phyloP scores from a whole-genome alignment of 2,329 filamentous ascomycete genomes.

The Penicillium sp. region DNA sequence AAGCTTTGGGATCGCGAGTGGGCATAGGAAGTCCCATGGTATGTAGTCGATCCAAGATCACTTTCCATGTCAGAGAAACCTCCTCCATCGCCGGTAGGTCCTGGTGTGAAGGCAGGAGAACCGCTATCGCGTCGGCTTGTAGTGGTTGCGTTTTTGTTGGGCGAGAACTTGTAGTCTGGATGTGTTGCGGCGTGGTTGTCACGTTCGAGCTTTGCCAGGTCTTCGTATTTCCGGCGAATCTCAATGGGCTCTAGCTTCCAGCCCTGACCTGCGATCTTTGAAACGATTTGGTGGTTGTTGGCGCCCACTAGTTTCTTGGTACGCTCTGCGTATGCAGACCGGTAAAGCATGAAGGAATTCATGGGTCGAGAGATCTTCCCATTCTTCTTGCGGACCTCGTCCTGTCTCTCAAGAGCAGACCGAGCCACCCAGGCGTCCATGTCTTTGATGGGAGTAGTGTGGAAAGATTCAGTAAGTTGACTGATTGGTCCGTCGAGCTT shows the following conservation, averaged over 20 bases:
- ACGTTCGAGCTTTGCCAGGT: conserved; percentile 76
- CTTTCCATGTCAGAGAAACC: conserved; percentile 40
- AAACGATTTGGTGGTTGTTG: conserved; percentile 93
- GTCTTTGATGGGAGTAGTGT: conserved; percentile 65
- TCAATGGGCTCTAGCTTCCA: conserved; percentile 79
- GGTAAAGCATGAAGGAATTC: conserved; percentile 98
- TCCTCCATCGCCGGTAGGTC: conserved; percentile 6
- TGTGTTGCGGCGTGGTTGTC: conserved; percentile 82
- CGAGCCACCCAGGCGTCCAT: conserved; percentile 80
- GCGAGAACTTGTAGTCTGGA: conserved; percentile 91
- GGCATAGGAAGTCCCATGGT: conserved; percentile 16
- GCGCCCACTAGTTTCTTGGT: conserved; percentile 78
- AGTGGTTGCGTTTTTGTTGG: conserved; percentile 64
- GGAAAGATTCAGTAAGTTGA: conserved; percentile 35
- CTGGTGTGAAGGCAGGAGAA: neutral
- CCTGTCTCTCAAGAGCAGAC: conserved; percentile 61
- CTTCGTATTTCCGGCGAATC: conserved; percentile 72
- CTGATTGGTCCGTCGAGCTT: conserved; percentile 28
- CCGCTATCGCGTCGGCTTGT: conserved; percentile 23
- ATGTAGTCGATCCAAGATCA: conserved; percentile 12
- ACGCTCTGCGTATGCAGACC: conserved; percentile 84
- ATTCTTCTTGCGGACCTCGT: conserved; percentile 65
- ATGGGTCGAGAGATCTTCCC: conserved; percentile 87
- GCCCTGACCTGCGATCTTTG: conserved; percentile 78
- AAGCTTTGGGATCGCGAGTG: conserved; percentile 28